Conservation (phyloP, 2,329 filamentous ascomycete species). For the Meredithiella fracta region DNA sequence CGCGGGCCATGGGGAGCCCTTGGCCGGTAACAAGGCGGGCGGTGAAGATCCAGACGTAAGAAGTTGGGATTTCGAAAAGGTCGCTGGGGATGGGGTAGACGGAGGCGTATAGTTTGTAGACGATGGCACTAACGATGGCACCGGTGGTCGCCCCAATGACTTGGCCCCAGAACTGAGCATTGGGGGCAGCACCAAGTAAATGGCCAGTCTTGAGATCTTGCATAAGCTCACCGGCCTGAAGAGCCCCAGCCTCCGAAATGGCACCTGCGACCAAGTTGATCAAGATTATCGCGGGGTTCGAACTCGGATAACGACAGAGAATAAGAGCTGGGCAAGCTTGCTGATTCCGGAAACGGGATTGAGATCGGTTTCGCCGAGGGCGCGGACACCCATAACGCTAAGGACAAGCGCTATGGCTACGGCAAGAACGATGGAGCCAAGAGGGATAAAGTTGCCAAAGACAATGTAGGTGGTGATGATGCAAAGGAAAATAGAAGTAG, state of each 20-base stretch:
- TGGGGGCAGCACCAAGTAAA: conserved; percentile 76
- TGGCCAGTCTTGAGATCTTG: conserved; percentile 96
- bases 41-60: conserved; percentile 95
- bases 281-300: conserved; percentile 69
- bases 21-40: conserved; percentile 82
- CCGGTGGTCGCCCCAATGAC: conserved; percentile 78
- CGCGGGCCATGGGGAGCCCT: conserved; percentile 68
- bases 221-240: conserved; percentile 92
- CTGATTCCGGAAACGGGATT: conserved; percentile 94
- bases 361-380: conserved; percentile 69
- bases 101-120: conserved; percentile 74
- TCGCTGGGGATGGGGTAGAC: conserved; percentile 82
- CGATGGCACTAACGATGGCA: conserved; percentile 66
- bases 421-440: conserved; percentile 58
- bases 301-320: conserved; percentile 71
- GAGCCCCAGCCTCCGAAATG: conserved; percentile 44
- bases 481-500: conserved; percentile 63
- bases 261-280: conserved; percentile 92
- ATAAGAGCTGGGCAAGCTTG: conserved; percentile 90
- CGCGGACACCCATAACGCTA: conserved; percentile 57
- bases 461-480: conserved; percentile 64
- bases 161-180: conserved; percentile 93
- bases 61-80: conserved; percentile 85
- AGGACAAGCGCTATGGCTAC: conserved; percentile 69
- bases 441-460: conserved; percentile 68